Base-by-base conservation (phyloP, 495 filamentous ascomycete genomes). In the Gamarada debralockiae region DNA sequence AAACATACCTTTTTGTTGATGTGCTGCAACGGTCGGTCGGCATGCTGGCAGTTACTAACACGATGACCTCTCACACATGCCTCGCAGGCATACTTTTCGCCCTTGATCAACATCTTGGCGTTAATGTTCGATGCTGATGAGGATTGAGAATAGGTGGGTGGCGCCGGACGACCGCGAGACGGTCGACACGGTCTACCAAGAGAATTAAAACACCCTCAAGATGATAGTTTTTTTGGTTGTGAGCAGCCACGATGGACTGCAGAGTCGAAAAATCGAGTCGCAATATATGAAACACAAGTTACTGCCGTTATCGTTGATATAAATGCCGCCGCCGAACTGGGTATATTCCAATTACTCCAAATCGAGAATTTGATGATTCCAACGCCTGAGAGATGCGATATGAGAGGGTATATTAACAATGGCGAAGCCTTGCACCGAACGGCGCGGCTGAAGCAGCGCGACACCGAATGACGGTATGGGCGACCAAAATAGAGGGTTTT, bases 31-130 rank as follows among this genome's bases (percentile, higher is more conserved):
- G 87, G 88, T 61, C 93, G 89, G 70, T 97, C 93, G 70, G 82
- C 74, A 69, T 95, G 90, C 71, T 92, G 86, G 79, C 90, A 95
- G 70, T 88, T 92, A 82, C 89, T 95, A 66, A 95, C 90, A 67
- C 90, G 85, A 75, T 95, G 90, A 66, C 90, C 90, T 70, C 90
- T 80, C 70, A 95, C 88, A 75, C 90, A 95, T 76, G 90, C 90
- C 76, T 95, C 90, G 75, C 90, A 95, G 53, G 61, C 61, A 72
- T 79, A 92, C 75, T 92, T 92, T 76, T 92, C 88, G 69, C 88
- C 88, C 72, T 90, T 80, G 67, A 91, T 90, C 67, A 92, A 74
- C 88, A 92, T 92, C 48, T 55, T 57, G 50, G 24, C 5, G 20
- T 27, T 38, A 13, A 14, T 18, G 34, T 48, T 39, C 4, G 48